Evolutionary conservation across 2,329 filamentous ascomycete species (phyloP).

Genomic region (Fusarium tricinctum): DNA sequence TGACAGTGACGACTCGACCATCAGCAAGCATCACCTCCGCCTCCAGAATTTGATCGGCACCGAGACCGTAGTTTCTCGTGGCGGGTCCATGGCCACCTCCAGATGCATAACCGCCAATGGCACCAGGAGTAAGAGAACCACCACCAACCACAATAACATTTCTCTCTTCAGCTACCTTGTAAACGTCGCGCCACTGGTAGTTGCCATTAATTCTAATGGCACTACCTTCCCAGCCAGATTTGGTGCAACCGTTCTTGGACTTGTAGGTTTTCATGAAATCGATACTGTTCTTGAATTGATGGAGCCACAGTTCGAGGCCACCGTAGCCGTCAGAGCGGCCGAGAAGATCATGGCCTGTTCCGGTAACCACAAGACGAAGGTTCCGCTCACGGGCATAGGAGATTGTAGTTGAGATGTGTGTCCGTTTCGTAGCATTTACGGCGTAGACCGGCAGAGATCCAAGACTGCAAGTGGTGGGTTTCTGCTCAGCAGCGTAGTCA

Average conservation of each 20-base stretch:
- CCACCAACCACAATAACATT: slow-evolving; percentile 35
- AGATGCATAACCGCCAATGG: slow-evolving; percentile 34
- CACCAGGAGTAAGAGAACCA: slow-evolving; percentile 32
- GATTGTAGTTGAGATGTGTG: slow-evolving; percentile 22
- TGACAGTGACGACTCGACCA: slow-evolving; percentile 20
- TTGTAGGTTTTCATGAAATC: slow-evolving; percentile 9
- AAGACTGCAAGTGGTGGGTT: slow-evolving; percentile 30
- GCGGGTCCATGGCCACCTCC: slow-evolving; percentile 37
- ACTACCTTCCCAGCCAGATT: slow-evolving; percentile 21
- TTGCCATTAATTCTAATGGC: slow-evolving; percentile 32
- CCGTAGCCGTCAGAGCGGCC: slow-evolving; percentile 35
- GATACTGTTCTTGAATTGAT: slow-evolving; percentile 33
- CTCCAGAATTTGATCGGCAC: slow-evolving; percentile 33
- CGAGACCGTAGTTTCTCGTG: slow-evolving; percentile 35
- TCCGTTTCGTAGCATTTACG: slow-evolving; percentile 21
- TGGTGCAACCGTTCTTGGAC: slow-evolving; percentile 6
- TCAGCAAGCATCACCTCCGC: slow-evolving; percentile 33
- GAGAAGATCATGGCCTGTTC: slow-evolving; percentile 34
- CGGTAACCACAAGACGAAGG: slow-evolving; percentile 24
- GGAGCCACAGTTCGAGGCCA: slow-evolving; percentile 33
- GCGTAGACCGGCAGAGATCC: slow-evolving; percentile 31
- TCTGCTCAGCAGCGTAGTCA: slow-evolving; percentile 19
- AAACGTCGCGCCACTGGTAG: slow-evolving; percentile 38
- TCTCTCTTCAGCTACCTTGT: slow-evolving; percentile 30
- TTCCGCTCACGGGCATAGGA: slow-evolving; percentile 13